Percentiles rank a stretch among this genome's conserved stretches.
Conservation (phyloP, 2,329 filamentous ascomycete genomes). For the Byssochlamys sp. region DNA sequence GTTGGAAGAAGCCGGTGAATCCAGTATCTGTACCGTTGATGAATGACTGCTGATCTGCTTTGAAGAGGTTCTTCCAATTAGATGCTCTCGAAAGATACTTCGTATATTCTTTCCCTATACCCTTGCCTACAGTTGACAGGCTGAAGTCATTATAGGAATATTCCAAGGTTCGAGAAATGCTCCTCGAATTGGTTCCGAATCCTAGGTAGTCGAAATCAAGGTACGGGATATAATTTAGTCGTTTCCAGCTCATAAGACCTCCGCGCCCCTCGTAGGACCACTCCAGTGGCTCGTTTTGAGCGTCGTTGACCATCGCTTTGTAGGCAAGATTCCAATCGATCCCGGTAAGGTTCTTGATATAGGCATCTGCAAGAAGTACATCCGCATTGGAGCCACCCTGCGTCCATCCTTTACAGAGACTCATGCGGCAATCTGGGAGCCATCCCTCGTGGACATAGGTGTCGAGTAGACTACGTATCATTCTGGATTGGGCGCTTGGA, state of each 20-base stretch:
- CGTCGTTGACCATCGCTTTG: slow-evolving; percentile 59
- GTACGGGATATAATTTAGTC: slow-evolving; percentile 58
- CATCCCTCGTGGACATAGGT: slow-evolving; percentile 61
- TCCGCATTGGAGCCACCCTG: slow-evolving; percentile 68
- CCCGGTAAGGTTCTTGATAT: slow-evolving; percentile 54
- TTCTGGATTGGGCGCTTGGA: slow-evolving; percentile 50
- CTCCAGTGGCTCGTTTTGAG: slow-evolving; percentile 58
- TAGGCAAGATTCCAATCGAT: slow-evolving; percentile 62
- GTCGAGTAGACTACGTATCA: slow-evolving; percentile 61
- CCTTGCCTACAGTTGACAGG: slow-evolving; percentile 52
- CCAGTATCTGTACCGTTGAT: slow-evolving; percentile 50
- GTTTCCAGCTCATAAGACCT: slow-evolving; percentile 61
- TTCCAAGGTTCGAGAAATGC: slow-evolving; percentile 62
- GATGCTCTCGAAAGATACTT: slow-evolving; percentile 51
- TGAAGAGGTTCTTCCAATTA: slow-evolving; percentile 63
- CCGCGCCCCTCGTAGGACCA: slow-evolving; percentile 63
- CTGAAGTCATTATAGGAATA: slow-evolving; percentile 68
- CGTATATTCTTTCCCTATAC: slow-evolving; percentile 43
- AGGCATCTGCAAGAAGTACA: slow-evolving; percentile 57
- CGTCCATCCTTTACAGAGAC: slow-evolving; percentile 58
- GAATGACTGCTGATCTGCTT: slow-evolving; percentile 46
- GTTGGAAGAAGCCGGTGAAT: slow-evolving; percentile 61
- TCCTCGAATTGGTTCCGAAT: slow-evolving; percentile 60
- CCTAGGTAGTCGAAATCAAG: slow-evolving; percentile 59
- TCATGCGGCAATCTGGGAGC: slow-evolving; percentile 67